Percentiles rank a stretch among this genome's conserved stretches.
phyloP scores from a whole-genome alignment of 306 rosid species.

The Mimosa bimucronata region DNA sequence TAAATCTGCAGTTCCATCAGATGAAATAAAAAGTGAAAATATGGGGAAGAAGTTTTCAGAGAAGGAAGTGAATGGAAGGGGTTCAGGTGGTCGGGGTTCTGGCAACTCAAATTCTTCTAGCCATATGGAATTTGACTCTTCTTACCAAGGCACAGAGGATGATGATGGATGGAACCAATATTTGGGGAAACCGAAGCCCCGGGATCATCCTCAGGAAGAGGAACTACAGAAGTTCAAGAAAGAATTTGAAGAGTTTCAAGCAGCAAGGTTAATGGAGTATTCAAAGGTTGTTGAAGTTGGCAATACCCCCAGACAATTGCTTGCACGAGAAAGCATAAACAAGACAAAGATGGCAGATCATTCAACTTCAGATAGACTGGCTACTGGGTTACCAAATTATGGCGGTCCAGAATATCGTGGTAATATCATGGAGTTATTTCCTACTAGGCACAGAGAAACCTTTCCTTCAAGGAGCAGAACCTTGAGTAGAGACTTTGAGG shows the following conservation, averaged over 20 bases:
- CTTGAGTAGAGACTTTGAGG: conserved; percentile 77
- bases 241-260: conserved; percentile 95
- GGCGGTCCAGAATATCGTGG: conserved; percentile 42
- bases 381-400: conserved; percentile 40
- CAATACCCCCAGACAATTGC: conserved; percentile 45
- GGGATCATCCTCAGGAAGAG: conserved; percentile 97
- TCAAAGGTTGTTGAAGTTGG: conserved; percentile 66
- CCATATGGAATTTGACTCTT: conserved; percentile 53
- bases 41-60: conserved; percentile 53
- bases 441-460: conserved; percentile 45
- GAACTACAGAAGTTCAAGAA: conserved; percentile 89
- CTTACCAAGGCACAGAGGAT: conserved; percentile 46
- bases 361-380: conserved; percentile 43
- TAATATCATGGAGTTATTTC: conserved; percentile 43
- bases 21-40: conserved; percentile 49
- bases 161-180: conserved; percentile 60
- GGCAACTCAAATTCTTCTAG: conserved; percentile 58
- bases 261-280: conserved; percentile 81
- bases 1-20: conserved; percentile 56
- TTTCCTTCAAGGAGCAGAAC: conserved; percentile 72
- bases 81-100: conserved; percentile 52
- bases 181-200: conserved; percentile 61
- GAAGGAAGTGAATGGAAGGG: conserved; percentile 56
- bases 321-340: conserved; percentile 55
- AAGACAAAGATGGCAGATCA: conserved; percentile 50